Evolutionary conservation across 1,284 basidiomycete genomes (phyloP).

Genomic region (Xanthoconium separans): DNA sequence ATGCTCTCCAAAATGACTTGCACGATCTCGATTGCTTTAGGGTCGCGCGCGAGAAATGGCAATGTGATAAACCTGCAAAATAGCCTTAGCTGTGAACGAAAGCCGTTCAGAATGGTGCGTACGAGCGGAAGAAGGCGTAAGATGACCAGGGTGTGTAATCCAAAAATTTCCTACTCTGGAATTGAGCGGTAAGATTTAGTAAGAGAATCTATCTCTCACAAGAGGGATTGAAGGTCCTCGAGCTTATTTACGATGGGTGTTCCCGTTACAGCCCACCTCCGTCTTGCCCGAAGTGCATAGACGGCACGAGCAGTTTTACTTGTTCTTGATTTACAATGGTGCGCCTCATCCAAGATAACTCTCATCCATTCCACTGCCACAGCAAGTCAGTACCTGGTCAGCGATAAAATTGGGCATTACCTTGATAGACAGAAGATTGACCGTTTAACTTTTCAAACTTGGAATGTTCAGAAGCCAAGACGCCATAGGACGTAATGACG

Average conservation of each 20-base stretch:
- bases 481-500: constrained; percentile 89
- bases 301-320: constrained; percentile 92
- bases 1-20: constrained; percentile 91
- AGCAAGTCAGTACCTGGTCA: constrained; percentile 1
- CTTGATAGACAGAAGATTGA: constrained; percentile 68
- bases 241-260: constrained; percentile 96
- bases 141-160: constrained; percentile 91
- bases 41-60: constrained; percentile 84
- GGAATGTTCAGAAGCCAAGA: constrained; percentile 80
- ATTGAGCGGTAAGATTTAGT: constrained; percentile 5
- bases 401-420: constrained; percentile 40
- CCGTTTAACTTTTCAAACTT: constrained; percentile 55
- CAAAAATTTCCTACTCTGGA: constrained; percentile 72
- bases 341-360: constrained; percentile 87
- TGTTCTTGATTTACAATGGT: constrained; percentile 90
- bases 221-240: constrained; percentile 88
- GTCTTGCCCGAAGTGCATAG: constrained; percentile 76
- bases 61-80: constrained; percentile 76
- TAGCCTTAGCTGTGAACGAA: not conserved
- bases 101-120: constrained; percentile 28
- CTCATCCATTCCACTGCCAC: constrained; percentile 74
- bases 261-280: constrained; percentile 92
- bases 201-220: constrained; percentile 48
- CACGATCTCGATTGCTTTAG: constrained; percentile 89
- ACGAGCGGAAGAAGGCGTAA: constrained; percentile 85